Evolutionary conservation across 805 yeast genomes (phyloP).

Genomic region (Wickerhamiella siamensis): DNA sequence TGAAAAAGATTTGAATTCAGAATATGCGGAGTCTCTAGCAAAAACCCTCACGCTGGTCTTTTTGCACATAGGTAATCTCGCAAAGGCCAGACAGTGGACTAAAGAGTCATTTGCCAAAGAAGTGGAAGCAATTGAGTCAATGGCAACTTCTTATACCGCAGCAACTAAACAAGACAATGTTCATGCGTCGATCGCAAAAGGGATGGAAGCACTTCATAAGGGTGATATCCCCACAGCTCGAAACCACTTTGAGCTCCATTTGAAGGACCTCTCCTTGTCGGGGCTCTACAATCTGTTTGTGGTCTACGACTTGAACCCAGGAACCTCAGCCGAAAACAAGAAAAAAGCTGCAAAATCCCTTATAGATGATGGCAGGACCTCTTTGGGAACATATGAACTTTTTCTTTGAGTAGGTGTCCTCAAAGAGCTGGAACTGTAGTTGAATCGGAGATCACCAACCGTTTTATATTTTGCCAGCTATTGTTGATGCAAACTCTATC

Average conservation of each 20-base stretch:
- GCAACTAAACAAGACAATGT: not conserved
- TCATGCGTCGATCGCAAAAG: constrained; percentile 7
- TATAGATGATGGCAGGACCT: not conserved
- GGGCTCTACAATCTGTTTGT: constrained; percentile 18
- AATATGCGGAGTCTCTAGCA: constrained; percentile 7
- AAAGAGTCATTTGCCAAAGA: constrained; percentile 12
- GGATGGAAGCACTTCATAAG: constrained; percentile 15
- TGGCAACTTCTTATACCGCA: constrained; percentile 8
- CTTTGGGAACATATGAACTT: not conserved
- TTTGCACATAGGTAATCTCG: constrained; percentile 21
- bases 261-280: constrained; percentile 6
- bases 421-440: too few species aligned
- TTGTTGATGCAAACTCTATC: too few species aligned
- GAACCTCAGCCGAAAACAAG: not conserved
- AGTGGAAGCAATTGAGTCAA: constrained; percentile 15
- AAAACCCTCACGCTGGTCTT: constrained; percentile 15
- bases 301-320: constrained; percentile 17
- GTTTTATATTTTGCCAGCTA: too few species aligned
- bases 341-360: not conserved
- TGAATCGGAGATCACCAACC: too few species aligned
- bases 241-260: constrained; percentile 11
- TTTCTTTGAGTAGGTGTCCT: too few species aligned
- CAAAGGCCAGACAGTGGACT: constrained; percentile 21
- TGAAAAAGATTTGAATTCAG: constrained; percentile 1
- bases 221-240: constrained; percentile 19